A percentile compares a stretch with the other conserved stretches of the same genome.
Evolutionary conservation across 78 protist genomes (phyloP).

Genomic region (Dictyostelium citrinum): DNA sequence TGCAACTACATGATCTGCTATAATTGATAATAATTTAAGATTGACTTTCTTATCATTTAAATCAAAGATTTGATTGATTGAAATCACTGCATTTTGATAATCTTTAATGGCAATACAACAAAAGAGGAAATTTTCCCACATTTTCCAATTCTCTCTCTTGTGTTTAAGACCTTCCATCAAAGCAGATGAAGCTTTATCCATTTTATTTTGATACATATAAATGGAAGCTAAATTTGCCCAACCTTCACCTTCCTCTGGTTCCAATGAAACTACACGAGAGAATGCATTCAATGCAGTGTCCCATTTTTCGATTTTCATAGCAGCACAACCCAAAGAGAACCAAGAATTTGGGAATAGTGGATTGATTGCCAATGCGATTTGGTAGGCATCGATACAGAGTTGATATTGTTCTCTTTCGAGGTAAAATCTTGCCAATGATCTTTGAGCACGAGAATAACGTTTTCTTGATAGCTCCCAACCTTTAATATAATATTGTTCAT

Average conservation of each 20-base stretch:
- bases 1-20: background rate
- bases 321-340: conserved; percentile 87
- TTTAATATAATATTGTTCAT: conserved; percentile 30
- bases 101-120: conserved; percentile 46
- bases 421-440: conserved; percentile 58
- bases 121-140: conserved; percentile 87
- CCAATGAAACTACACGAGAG: conserved; percentile 54
- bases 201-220: conserved; percentile 60
- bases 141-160: conserved; percentile 82
- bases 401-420: conserved; percentile 19
- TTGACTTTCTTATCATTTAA: conserved; percentile 40
- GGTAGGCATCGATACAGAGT: conserved; percentile 28
- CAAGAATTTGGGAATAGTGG: conserved; percentile 76
- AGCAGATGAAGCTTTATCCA: conserved; percentile 56
- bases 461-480: conserved; percentile 80
- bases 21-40: background rate
- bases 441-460: conserved; percentile 78
- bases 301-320: conserved; percentile 69
- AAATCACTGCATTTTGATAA: conserved; percentile 25
- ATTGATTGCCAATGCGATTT: conserved; percentile 72
- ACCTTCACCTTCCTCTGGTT: conserved; percentile 84
- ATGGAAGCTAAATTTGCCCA: conserved; percentile 84
- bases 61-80: conserved; percentile 35
- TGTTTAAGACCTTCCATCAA: conserved; percentile 75
- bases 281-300: conserved; percentile 59